Evolutionary conservation across 345 rosid genomes (phyloP).

Genomic region (Psidium guajava): DNA sequence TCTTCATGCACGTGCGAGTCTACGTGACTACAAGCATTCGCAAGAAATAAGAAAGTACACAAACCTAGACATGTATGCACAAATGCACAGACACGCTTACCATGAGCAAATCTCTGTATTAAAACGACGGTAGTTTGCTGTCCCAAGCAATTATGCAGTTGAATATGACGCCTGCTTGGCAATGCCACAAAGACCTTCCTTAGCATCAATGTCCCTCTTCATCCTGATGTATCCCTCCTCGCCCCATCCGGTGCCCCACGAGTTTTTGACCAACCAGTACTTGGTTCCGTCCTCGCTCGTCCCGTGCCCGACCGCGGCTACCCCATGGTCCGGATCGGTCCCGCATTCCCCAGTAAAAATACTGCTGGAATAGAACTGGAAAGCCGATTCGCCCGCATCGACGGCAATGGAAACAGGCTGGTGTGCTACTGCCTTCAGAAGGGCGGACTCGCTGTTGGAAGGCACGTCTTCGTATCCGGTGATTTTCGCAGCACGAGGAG

Average conservation of each 20-base stretch:
- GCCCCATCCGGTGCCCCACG: constrained; percentile 16
- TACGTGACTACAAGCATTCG: no score
- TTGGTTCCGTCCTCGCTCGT: background rate
- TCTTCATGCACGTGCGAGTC: no score
- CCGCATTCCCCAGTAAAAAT: background rate
- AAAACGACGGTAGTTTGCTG: background rate
- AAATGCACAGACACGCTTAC: background rate
- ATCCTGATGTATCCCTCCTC: constrained; percentile 16
- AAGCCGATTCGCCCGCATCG: background rate
- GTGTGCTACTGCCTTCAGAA: constrained; percentile 4
- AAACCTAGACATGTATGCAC: no score
- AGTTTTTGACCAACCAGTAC: constrained; percentile 17
- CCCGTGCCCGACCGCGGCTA: background rate
- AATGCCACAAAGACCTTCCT: constrained; percentile 11
- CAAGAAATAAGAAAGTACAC: no score
- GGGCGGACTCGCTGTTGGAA: background rate
- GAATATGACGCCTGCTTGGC: constrained; percentile 13
- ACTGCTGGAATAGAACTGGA: constrained; percentile 6
- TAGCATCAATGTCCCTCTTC: constrained; percentile 1
- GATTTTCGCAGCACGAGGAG: background rate
- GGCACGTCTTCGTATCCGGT: constrained; percentile 8
- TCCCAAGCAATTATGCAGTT: background rate
- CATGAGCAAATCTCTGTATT: background rate
- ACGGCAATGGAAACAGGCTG: constrained; percentile 11
- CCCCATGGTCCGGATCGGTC: background rate